Base-by-base conservation (phyloP, 768 basidiomycete genomes). In the Cyclocybe cylindracea region DNA sequence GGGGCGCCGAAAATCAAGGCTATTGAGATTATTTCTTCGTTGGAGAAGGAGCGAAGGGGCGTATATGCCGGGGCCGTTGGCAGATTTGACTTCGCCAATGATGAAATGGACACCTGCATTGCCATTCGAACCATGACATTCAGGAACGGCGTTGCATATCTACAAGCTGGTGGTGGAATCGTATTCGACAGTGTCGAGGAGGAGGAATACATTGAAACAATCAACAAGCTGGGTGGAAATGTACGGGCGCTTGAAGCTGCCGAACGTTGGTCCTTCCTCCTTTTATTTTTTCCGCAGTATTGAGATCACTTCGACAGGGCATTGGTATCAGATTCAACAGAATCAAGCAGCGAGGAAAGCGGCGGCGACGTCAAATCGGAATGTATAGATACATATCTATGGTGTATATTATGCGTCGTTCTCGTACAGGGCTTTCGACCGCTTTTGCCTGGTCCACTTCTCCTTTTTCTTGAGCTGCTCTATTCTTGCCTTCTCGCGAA, bases 1-100 rank as follows among this genome's bases (percentile, higher is more conserved):
- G 97, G 97, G 18, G 97, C 97, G 32, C 97, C 97, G 2, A 99
- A 99, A 73, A 95, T 99, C 70, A 97, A 96, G 67, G 97, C 97
- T 1, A 92, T 99, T 56, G 93, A 99, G 68, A 85, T 99, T 38
- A 75, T 99, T 29, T 86, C 86, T 5, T 84, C 83, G 14, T 71
- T 98, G 44, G 97, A 98, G 66, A 80, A 86, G 61, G 92, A 98
- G 69, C 83, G 85, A 19, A 83, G 97, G 35, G 95, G 95, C 19
- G 87, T 98, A 11, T 99, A 99, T 60, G 97, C 94, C 6, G 97
- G 97, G 31, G 97, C 93, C 2, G 94, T 98, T 11, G 97, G 97
- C n/a, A 86, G 94, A 46, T 98, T 95, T 68, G 95, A 98, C 70
- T 98, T 98, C 69, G 91, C 93, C 2, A 76, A 83, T 19, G 91